Percentiles rank a stretch among this genome's conserved stretches.
These are phyloP conservation scores for Kwoniella dejecticola DNA, from an alignment of 768 basidiomycete species.

Conservation along the genomic window DNA sequence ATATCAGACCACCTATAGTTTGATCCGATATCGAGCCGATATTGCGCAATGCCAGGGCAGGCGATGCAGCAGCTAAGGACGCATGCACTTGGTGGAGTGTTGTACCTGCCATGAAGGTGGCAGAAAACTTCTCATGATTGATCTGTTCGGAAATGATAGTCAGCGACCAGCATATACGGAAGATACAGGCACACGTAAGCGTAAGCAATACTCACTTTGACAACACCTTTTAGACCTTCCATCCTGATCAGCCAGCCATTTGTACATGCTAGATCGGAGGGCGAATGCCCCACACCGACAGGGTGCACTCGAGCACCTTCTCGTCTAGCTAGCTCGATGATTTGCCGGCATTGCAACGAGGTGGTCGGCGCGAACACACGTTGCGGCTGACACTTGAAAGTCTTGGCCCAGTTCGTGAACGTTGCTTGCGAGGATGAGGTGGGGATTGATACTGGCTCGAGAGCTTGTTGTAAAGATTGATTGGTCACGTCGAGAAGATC, in stretches of 20 bases:
- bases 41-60: slow-evolving; percentile 77
- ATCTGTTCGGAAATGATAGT: slow-evolving; percentile 26
- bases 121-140: slow-evolving; percentile 35
- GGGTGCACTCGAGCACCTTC: slow-evolving; percentile 74
- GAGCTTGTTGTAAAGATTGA: slow-evolving; percentile 21
- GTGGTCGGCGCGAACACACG: slow-evolving; percentile 72
- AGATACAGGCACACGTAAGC: neutral
- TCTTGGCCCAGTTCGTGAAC: slow-evolving; percentile 86
- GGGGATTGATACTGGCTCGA: slow-evolving; percentile 38
- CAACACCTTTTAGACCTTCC: slow-evolving; percentile 67
- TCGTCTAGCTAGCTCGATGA: slow-evolving; percentile 77
- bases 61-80: slow-evolving; percentile 64
- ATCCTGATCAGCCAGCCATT: slow-evolving; percentile 81
- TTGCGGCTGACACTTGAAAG: slow-evolving; percentile 60
- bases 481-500: slow-evolving; percentile 11
- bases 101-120: slow-evolving; percentile 51
- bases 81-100: slow-evolving; percentile 73
- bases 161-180: neutral
- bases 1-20: slow-evolving; percentile 85
- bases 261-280: slow-evolving; percentile 90
- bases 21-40: slow-evolving; percentile 97
- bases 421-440: slow-evolving; percentile 31
- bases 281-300: slow-evolving; percentile 88
- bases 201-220: slow-evolving; percentile 66
- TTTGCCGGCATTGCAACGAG: slow-evolving; percentile 68